phyloP scores from a whole-genome alignment of 495 filamentous ascomycete genomes.

The Aspergillus wentii region DNA sequence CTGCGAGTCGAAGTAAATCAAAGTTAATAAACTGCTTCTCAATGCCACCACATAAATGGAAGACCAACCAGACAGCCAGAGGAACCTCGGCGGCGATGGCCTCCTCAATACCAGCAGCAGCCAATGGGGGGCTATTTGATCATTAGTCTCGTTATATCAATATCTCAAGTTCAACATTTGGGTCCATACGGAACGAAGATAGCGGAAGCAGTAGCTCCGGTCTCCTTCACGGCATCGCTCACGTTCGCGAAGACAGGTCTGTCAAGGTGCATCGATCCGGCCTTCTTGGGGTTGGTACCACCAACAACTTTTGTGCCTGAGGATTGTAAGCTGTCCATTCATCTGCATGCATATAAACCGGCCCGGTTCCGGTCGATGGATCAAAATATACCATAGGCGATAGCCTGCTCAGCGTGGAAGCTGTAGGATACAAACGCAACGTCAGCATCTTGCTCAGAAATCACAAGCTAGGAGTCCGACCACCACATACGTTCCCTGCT shows the following conservation, averaged over 20 bases:
- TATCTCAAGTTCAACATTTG: neutral
- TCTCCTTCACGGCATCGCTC: slow-evolving; percentile 81
- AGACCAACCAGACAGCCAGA: slow-evolving; percentile 76
- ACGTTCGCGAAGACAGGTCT: slow-evolving; percentile 92
- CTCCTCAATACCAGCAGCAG: slow-evolving; percentile 94
- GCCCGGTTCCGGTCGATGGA: no score
- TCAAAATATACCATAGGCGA: slow-evolving; percentile 85
- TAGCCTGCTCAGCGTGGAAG: slow-evolving; percentile 96
- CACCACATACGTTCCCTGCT: slow-evolving; percentile 98
- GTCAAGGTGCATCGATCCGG: slow-evolving; percentile 81
- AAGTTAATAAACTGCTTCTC: slow-evolving; percentile 8
- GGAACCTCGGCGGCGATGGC: slow-evolving; percentile 88
- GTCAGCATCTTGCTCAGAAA: slow-evolving; percentile 39
- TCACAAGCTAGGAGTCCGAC: no score
- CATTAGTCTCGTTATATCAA: slow-evolving; percentile 10
- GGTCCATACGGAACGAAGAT: slow-evolving; percentile 89
- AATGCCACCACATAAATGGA: slow-evolving; percentile 7
- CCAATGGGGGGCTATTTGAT: slow-evolving; percentile 70
- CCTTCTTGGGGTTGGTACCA: slow-evolving; percentile 98
- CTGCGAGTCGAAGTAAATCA: slow-evolving; percentile 24
- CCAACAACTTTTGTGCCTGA: slow-evolving; percentile 94
- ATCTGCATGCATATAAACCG: no score
- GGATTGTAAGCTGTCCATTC: slow-evolving; percentile 26
- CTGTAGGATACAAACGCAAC: slow-evolving; percentile 40
- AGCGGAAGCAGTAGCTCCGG: slow-evolving; percentile 84